Evolutionary conservation across 208 protist genomes (phyloP).

Genomic region (Leishmania turanica): DNA sequence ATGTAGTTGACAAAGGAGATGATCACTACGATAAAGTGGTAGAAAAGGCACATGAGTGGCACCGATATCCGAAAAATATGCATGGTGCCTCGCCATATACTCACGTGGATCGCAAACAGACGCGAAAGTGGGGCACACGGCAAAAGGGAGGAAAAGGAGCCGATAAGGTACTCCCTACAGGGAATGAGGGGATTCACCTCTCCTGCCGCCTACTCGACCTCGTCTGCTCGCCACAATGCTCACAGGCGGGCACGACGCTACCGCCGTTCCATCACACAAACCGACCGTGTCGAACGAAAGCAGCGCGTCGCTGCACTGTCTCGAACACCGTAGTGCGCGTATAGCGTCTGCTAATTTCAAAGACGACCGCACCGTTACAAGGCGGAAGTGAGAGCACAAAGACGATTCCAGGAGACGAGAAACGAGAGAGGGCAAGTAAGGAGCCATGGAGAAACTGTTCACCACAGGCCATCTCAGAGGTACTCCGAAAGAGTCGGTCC

Average conservation of each 20-base stretch:
- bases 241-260: background rate
- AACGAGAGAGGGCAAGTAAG: constrained; percentile 3
- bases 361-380: background rate
- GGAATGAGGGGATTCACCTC: background rate
- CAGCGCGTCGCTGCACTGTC: background rate
- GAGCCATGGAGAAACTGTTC: background rate
- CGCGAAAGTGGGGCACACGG: background rate
- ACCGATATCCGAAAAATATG: constrained; percentile 59
- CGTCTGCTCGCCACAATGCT: background rate
- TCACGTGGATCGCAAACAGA: background rate
- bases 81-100: constrained; percentile 25
- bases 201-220: background rate
- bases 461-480: too few species aligned
- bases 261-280: background rate
- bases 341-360: too few species aligned
- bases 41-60: constrained; percentile 66
- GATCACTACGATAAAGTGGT: constrained; percentile 59
- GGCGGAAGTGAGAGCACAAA: background rate
- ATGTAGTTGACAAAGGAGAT: constrained; percentile 61
- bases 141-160: background rate
- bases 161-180: background rate
- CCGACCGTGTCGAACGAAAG: background rate
- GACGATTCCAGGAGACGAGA: background rate
- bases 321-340: background rate
- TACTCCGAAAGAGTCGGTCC: background rate